Conservation (phyloP, 805 yeast genomes). For the Metschnikowia noctiluminum region DNA sequence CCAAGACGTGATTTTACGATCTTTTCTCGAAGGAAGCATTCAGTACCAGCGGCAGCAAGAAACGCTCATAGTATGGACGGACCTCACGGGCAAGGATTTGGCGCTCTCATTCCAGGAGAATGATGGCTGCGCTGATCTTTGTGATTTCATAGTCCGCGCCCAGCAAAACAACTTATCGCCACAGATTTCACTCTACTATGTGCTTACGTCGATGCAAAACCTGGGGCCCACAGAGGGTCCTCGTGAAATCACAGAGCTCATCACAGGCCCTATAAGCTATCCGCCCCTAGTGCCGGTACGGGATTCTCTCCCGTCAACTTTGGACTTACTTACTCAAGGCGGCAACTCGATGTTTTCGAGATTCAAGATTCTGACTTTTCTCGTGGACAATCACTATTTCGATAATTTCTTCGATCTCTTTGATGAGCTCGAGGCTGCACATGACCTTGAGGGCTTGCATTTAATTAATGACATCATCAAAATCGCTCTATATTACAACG, state of each 20-base stretch:
- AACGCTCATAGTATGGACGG: slow-evolving; percentile 93
- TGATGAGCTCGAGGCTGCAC: slow-evolving; percentile 50
- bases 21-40: slow-evolving; percentile 66
- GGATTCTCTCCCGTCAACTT: slow-evolving; percentile 50
- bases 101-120: slow-evolving; percentile 92
- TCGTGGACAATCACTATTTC: slow-evolving; percentile 55
- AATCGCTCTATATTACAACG: slow-evolving; percentile 68
- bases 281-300: slow-evolving; percentile 53
- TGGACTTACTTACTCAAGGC: slow-evolving; percentile 57
- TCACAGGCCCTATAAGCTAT: slow-evolving; percentile 73
- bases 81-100: slow-evolving; percentile 64
- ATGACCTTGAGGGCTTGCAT: slow-evolving; percentile 55
- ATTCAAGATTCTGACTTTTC: slow-evolving; percentile 53
- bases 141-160: slow-evolving; percentile 72
- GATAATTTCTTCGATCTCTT: slow-evolving; percentile 50
- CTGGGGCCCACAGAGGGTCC: slow-evolving; percentile 18
- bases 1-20: slow-evolving; percentile 55
- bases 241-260: slow-evolving; percentile 64
- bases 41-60: slow-evolving; percentile 94
- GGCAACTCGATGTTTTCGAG: slow-evolving; percentile 62
- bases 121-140: slow-evolving; percentile 79
- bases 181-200: slow-evolving; percentile 59
- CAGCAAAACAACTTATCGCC: slow-evolving; percentile 57
- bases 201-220: slow-evolving; percentile 47
- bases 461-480: slow-evolving; percentile 71